Evolutionary conservation across 352 stramenopile species (phyloP).

Genomic region (Pythium aristosporum): DNA sequence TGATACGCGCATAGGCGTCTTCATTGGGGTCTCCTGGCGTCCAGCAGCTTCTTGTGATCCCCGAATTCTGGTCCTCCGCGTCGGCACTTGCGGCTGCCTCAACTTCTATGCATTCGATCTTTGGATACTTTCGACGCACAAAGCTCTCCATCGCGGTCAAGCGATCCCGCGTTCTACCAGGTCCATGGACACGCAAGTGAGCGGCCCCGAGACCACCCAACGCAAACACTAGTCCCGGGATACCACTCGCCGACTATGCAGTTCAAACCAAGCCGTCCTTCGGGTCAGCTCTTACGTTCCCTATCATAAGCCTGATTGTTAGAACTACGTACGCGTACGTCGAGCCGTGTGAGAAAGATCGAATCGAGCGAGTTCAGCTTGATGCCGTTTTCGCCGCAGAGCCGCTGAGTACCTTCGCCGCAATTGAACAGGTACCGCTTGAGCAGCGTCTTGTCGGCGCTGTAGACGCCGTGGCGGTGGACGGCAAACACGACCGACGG

Average conservation of each 20-base stretch:
- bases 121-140: slow-evolving; percentile 61
- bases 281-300: too few species aligned
- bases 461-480: slow-evolving; percentile 66
- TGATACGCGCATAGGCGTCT: slow-evolving; percentile 16
- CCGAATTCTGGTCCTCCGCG: slow-evolving; percentile 8
- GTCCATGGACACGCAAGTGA: slow-evolving; percentile 48
- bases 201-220: slow-evolving; percentile 51
- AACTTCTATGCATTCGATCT: slow-evolving; percentile 54
- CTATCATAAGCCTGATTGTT: too few species aligned
- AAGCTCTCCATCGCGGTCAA: slow-evolving; percentile 63
- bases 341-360: slow-evolving; percentile 70
- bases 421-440: slow-evolving; percentile 76
- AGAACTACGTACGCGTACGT: slow-evolving; percentile 38
- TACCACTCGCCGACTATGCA: slow-evolving; percentile 56
- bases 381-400: slow-evolving; percentile 67
- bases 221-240: slow-evolving; percentile 66
- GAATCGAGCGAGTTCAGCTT: slow-evolving; percentile 68
- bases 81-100: neutral
- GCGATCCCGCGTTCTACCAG: slow-evolving; percentile 36
- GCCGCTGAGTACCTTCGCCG: slow-evolving; percentile 61
- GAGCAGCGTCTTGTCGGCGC: slow-evolving; percentile 53
- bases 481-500: slow-evolving; percentile 66
- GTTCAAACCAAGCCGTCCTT: neutral
- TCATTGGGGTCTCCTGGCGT: neutral
- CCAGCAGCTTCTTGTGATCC: slow-evolving; percentile 7